phyloP scores from a whole-genome alignment of 2,329 filamentous ascomycete genomes.

The Colletotrichum aenigma region DNA sequence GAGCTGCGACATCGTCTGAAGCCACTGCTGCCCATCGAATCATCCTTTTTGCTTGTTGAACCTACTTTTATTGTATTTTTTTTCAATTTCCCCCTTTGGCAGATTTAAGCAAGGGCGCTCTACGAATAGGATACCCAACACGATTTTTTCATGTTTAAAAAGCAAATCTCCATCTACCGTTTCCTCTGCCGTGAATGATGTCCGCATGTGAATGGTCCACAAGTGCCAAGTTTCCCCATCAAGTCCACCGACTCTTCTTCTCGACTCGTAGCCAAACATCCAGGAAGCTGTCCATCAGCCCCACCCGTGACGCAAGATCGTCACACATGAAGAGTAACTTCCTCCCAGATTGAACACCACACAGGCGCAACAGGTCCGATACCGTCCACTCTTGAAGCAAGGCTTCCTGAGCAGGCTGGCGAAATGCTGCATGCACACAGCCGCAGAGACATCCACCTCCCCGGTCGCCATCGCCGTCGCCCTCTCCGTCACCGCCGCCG shows the following conservation, averaged over 20 bases:
- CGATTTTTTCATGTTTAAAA: background rate
- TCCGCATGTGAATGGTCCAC: background rate
- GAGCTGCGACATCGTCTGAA: background rate
- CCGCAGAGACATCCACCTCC: background rate
- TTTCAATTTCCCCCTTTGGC: background rate
- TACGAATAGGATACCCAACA: slow-evolving; percentile 13
- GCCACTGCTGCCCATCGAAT: background rate
- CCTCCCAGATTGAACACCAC: background rate
- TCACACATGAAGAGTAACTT: background rate
- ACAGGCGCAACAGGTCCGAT: background rate
- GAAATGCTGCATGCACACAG: background rate
- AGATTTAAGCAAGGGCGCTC: background rate
- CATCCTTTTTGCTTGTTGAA: background rate
- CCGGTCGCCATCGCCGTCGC: background rate
- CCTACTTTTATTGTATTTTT: background rate
- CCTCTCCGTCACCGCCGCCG: background rate
- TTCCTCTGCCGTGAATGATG: background rate
- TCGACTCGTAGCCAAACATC: background rate
- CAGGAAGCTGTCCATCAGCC: background rate
- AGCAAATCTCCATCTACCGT: background rate
- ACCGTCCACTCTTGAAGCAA: background rate
- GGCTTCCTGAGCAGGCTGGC: background rate
- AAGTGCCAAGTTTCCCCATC: background rate
- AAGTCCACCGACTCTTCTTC: slow-evolving; percentile 7
- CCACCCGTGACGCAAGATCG: slow-evolving; percentile 11